Percentiles rank a stretch among this genome's conserved stretches.
These are phyloP conservation scores for Cyclotella choctawhatcheeana DNA, from an alignment of 108 stramenopile species.

Conservation along the genomic window DNA sequence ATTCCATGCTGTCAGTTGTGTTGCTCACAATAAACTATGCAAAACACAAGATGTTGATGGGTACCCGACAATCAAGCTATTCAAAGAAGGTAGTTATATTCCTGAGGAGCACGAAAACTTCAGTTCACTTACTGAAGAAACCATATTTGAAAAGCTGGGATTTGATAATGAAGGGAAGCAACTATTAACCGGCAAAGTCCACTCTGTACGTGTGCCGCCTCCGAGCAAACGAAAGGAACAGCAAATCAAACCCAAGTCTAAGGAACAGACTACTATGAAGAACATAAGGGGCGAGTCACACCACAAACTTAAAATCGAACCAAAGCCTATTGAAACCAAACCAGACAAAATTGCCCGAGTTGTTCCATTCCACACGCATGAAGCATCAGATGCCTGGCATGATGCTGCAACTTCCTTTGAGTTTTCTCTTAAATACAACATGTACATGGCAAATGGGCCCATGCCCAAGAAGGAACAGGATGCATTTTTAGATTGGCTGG, in stretches of 20 bases:
- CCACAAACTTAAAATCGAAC: not conserved
- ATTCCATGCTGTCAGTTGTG: constrained; percentile 82
- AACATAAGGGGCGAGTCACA: not conserved
- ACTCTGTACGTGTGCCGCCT: not conserved
- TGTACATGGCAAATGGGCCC: constrained; percentile 62
- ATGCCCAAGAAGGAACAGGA: constrained; percentile 35
- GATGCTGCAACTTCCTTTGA: constrained; percentile 78
- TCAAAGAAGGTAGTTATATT: constrained; percentile 51
- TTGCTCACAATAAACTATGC: constrained; percentile 63
- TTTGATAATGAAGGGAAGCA: not conserved
- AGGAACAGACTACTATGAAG: not conserved
- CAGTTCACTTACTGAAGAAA: not conserved
- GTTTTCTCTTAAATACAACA: constrained; percentile 68
- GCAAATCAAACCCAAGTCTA: not conserved
- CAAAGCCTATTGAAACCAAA: constrained; percentile 9
- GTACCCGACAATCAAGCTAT: constrained; percentile 62
- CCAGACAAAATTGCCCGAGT: constrained; percentile 26
- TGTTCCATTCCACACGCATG: constrained; percentile 48
- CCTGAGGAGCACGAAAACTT: constrained; percentile 11
- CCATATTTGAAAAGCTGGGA: constrained; percentile 1
- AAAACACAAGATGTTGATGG: constrained; percentile 48
- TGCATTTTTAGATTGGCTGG: constrained; percentile 65
- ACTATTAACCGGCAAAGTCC: not conserved
- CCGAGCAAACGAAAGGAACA: not conserved
- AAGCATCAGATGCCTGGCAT: constrained; percentile 60